These are phyloP conservation scores for Psophocarpus tetragonolobus DNA, from an alignment of 306 rosid species.

Conservation along the genomic window DNA sequence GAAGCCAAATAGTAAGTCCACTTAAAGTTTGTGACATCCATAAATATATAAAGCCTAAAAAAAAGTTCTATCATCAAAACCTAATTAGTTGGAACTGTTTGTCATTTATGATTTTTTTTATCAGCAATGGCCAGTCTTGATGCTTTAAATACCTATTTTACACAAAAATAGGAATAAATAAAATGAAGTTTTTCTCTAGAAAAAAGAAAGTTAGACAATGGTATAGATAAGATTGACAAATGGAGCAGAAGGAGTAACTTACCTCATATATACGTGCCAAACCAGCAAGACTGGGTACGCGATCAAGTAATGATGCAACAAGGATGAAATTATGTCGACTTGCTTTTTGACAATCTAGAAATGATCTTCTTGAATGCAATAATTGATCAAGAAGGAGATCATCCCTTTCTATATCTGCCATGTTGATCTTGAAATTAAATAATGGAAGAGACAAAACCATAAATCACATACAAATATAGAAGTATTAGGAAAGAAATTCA, in stretches of 20 bases:
- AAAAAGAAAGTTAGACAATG: not conserved
- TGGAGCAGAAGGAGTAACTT: slow-evolving; percentile 28
- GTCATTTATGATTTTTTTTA: slow-evolving; percentile 59
- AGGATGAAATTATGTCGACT: slow-evolving; percentile 68
- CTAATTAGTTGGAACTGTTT: slow-evolving; percentile 97
- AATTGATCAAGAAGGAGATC: slow-evolving; percentile 81
- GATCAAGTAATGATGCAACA: slow-evolving; percentile 92
- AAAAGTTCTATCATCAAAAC: slow-evolving; percentile 44
- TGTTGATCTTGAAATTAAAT: slow-evolving; percentile 31
- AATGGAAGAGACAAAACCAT: slow-evolving; percentile 12
- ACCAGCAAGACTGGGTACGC: slow-evolving; percentile 96
- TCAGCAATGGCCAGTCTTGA: slow-evolving; percentile 77
- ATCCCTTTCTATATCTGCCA: slow-evolving; percentile 81
- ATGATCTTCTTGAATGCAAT: slow-evolving; percentile 67
- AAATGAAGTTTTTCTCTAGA: not conserved
- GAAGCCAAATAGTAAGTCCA: not conserved
- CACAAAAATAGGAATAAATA: slow-evolving; percentile 28
- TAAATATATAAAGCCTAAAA: not conserved
- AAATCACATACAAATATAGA: not conserved
- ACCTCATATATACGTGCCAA: slow-evolving; percentile 97
- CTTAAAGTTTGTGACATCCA: not conserved
- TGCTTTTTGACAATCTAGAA: slow-evolving; percentile 55
- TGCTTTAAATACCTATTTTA: slow-evolving; percentile 78
- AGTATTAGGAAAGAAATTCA: no score
- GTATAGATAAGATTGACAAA: slow-evolving; percentile 16